These are phyloP conservation scores for Rosa rugosa DNA, from an alignment of 306 rosid species.

Conservation along the genomic window DNA sequence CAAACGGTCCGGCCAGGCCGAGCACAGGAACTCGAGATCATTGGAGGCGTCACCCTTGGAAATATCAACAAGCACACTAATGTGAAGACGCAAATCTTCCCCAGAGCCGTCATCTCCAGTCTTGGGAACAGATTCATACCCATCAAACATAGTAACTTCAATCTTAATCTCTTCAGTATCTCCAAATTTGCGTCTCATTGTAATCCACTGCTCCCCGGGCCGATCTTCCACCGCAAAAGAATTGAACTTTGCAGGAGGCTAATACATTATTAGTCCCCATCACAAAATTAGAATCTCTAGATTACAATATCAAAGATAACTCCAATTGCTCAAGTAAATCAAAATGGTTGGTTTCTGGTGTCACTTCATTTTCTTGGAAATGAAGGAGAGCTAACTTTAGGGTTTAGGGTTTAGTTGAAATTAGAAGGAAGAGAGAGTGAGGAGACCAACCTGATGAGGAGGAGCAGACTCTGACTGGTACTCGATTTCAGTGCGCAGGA, in stretches of 20 bases:
- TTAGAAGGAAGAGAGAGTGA: not conserved
- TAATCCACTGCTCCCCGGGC: conserved; percentile 68
- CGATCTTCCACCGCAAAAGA: conserved; percentile 69
- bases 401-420: not conserved
- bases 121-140: conserved; percentile 49
- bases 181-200: conserved; percentile 53
- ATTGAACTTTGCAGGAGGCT: conserved; percentile 59
- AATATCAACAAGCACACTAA: conserved; percentile 69
- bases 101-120: conserved; percentile 54
- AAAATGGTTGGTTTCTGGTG: not conserved
- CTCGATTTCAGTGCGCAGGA: conserved; percentile 61
- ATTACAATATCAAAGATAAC: not conserved
- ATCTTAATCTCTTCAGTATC: conserved; percentile 63
- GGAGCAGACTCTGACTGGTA: conserved; percentile 62
- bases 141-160: conserved; percentile 85
- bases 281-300: not conserved
- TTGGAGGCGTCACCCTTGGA: conserved; percentile 49
- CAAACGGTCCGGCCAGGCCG: conserved; percentile 68
- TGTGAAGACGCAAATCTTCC: conserved; percentile 55
- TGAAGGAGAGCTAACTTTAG: not conserved
- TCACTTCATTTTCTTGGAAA: conserved; percentile 1
- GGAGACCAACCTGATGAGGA: conserved; percentile 57
- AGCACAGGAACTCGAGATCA: conserved; percentile 67
- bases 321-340: not conserved
- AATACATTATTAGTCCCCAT: conserved; percentile 6